Evolutionary conservation across 1,284 basidiomycete genomes (phyloP), one percentile per base, ranked within the genome.

Genomic region (Trametes pubescens): DNA sequence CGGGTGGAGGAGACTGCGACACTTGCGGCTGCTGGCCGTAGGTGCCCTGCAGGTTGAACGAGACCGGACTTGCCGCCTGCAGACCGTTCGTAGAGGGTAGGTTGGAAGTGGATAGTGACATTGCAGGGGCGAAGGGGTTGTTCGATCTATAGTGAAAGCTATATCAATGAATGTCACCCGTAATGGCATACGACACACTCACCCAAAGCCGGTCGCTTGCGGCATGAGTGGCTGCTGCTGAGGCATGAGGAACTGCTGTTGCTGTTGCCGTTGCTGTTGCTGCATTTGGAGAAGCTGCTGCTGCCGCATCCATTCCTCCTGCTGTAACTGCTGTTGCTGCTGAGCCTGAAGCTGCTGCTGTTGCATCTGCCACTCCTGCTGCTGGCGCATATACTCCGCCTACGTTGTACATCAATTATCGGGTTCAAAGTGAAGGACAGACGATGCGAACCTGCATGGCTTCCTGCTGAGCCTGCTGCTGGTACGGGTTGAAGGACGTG

Each of bases 401-500:
- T 87, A 48, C 22, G 35, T 26, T 11, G 8, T 57, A 37, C 35
- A 21, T 53, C 16, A 65, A 32, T 7, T 13, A 8, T 8, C 1
- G 3, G 29, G 2, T 22, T n/a, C n/a, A 18, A 2, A 21, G 3
- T 0, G 22, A n/a, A 18, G n/a, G 22, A 2, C 2, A 37, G 32
- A 51, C 21, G 7, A 32, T 21, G 34, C 72, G 22, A 61, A 84
- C 84, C 79, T 91, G 89, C 72, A 87, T 84, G 21, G 89, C 89
- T 75, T 93, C 90, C 70, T 98, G 90, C 73, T 99, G 94, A 55
- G 95, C 90, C 71, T 97, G 92, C 78, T 98, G 95, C 67, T 98
- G 92, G 74, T 98, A 99, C 0, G 97, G 97, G 68, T 97, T 98
- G 86, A 98, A 97, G 70, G 95, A 95, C 61, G 89, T 95, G 68